Evolutionary conservation across 345 rosid species (phyloP).

Genomic region (Melastoma malabathricum): DNA sequence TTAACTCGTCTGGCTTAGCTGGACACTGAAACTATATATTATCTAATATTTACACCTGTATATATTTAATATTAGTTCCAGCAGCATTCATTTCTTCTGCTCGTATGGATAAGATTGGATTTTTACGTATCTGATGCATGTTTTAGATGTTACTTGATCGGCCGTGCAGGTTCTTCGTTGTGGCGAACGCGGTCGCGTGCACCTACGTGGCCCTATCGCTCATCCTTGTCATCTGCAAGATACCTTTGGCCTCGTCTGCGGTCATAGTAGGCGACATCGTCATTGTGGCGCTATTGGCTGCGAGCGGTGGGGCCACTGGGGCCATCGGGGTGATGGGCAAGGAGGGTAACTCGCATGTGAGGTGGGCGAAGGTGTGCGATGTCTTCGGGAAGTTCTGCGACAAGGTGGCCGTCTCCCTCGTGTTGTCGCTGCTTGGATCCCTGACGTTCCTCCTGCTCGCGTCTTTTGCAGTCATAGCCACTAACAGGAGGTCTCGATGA

Average conservation of each 20-base stretch:
- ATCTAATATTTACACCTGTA: too few relatives aligned
- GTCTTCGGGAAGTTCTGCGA: constrained; percentile 45
- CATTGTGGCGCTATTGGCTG: constrained; percentile 44
- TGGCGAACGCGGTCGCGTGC: constrained; percentile 43
- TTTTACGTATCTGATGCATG: too few relatives aligned
- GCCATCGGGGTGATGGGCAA: constrained; percentile 45
- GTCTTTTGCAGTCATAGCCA: background rate
- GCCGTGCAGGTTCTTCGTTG: constrained; percentile 34
- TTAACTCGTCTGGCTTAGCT: too few relatives aligned
- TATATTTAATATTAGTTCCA: too few relatives aligned
- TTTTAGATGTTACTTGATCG: background rate
- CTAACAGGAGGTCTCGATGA: background rate
- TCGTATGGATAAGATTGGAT: background rate
- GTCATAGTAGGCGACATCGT: constrained; percentile 26
- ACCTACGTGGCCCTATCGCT: constrained; percentile 37
- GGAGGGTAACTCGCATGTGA: constrained; percentile 48
- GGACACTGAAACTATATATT: too few relatives aligned
- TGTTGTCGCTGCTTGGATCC: constrained; percentile 26
- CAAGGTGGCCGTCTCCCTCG: constrained; percentile 23
- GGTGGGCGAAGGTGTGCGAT: constrained; percentile 48
- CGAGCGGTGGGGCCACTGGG: constrained; percentile 40
- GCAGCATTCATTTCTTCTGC: background rate
- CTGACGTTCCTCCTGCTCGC: constrained; percentile 19
- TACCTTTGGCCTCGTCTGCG: background rate
- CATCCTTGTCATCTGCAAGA: constrained; percentile 14